Base-by-base conservation (phyloP, 495 filamentous ascomycete species). In the Parmelia sp. region DNA sequence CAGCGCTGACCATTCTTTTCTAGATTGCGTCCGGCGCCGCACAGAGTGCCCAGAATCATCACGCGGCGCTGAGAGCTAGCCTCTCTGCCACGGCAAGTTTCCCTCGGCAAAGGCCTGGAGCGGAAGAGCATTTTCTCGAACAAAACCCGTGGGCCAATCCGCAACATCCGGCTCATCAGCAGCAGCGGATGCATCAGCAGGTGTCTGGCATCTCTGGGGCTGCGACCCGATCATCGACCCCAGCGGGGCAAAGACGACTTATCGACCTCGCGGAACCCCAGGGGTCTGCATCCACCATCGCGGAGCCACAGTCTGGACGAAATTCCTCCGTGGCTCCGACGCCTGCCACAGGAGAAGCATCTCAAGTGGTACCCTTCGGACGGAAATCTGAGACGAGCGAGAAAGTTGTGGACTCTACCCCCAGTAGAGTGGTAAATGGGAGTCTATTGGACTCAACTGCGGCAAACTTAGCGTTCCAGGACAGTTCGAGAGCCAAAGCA, bases 81-180 rank as follows among this genome's bases (percentile, higher is more conserved):
- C 42, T 66, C 6, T 56, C 64, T 55, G 61, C 65, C 37, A 61
- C 60, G 67, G 69, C 76, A 61, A 73, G 77, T 57, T 66, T 80
- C 49, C 66, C 73, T 7, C 67, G 71, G 66, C 57, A 73, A 69
- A 72, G 84, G 64, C 79, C 84, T 14, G 81, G 87, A 42, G 90
- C 89, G 14, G 90, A 91, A 68, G 90, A 92, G 71, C 86, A 88
- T 57, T 93, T 92, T 67, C 80, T 92, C 58, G 88, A 91, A 61
- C 85, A 89, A 65, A 93, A 87, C 2, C 88, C 90, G 1, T 96
- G 91, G 91, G 89, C 90, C 35, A 94, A 94, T 72, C 88, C 90
- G 19, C 89, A 91, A 65, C 90, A 95, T 70, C 89, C 90, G 1
- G 85, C 85, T 21, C 88, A 92, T 70, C 79, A 68, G 35, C 56